phyloP scores from a whole-genome alignment of 2,329 filamentous ascomycete genomes.

The Cordyceps fumosorosea region DNA sequence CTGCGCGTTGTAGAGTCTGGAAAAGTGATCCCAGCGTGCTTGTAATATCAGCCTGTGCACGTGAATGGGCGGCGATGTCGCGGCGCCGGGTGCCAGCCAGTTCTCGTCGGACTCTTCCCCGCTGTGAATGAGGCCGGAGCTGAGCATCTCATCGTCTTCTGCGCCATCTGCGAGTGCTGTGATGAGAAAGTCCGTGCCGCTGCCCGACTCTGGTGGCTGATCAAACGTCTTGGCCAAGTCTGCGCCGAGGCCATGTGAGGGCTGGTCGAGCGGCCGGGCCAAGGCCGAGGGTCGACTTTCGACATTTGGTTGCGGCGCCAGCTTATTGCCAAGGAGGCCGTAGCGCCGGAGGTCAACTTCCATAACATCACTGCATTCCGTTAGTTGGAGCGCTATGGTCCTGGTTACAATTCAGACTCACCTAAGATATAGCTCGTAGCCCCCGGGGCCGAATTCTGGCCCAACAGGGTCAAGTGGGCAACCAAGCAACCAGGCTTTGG shows the following conservation, averaged over 20 bases:
- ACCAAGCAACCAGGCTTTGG: slow-evolving; percentile 94
- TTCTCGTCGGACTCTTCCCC: slow-evolving; percentile 39
- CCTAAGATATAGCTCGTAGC: slow-evolving; percentile 82
- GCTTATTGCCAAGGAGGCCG: slow-evolving; percentile 77
- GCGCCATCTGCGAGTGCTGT: slow-evolving; percentile 79
- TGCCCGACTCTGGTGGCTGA: slow-evolving; percentile 72
- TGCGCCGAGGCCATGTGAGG: slow-evolving; percentile 66
- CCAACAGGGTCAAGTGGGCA: slow-evolving; percentile 68
- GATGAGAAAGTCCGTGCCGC: slow-evolving; percentile 83
- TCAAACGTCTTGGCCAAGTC: slow-evolving; percentile 88
- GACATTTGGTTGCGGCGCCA: slow-evolving; percentile 47
- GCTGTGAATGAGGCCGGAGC: slow-evolving; percentile 41
- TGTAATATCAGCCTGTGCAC: slow-evolving; percentile 93
- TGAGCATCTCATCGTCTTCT: slow-evolving; percentile 58
- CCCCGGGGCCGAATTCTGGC: slow-evolving; percentile 60
- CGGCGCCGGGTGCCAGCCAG: slow-evolving; percentile 55
- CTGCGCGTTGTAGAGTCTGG: slow-evolving; percentile 81
- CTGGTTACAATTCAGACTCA: slow-evolving; percentile 17
- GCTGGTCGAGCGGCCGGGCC: slow-evolving; percentile 41
- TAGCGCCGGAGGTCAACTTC: slow-evolving; percentile 89
- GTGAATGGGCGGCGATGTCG: slow-evolving; percentile 77
- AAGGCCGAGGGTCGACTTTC: slow-evolving; percentile 45
- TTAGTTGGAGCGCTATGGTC: slow-evolving; percentile 15
- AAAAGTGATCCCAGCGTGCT: slow-evolving; percentile 94
- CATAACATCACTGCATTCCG: slow-evolving; percentile 65